phyloP scores from a whole-genome alignment of 192 early-diverging fungal genomes.

The Coemansia sp. region DNA sequence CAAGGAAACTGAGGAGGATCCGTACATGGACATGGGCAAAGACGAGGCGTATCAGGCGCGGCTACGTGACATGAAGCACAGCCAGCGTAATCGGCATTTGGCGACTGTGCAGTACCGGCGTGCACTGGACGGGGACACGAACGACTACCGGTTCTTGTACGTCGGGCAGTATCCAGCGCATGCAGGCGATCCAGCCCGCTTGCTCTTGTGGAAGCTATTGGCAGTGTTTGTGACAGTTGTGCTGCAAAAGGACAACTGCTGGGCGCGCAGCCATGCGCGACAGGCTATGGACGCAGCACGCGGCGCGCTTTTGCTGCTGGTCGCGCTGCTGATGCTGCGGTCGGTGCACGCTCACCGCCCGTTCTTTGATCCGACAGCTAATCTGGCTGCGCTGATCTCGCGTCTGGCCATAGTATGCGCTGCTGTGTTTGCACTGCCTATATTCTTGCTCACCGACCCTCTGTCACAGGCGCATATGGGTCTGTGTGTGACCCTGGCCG shows the following conservation, averaged over 20 bases:
- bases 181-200: constrained; percentile 57
- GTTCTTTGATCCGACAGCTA: constrained; percentile 60
- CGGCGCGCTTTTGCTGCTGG: constrained; percentile 50
- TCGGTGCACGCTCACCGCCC: constrained; percentile 60
- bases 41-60: constrained; percentile 53
- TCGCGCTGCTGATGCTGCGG: constrained; percentile 55
- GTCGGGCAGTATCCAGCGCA: constrained; percentile 53
- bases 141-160: constrained; percentile 64
- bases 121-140: constrained; percentile 57
- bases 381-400: constrained; percentile 54
- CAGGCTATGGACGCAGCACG: constrained; percentile 55
- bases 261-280: constrained; percentile 50
- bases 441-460: constrained; percentile 56
- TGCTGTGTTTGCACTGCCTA: constrained; percentile 54
- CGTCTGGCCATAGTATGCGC: constrained; percentile 48
- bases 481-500: constrained; percentile 46
- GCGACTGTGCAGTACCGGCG: constrained; percentile 57
- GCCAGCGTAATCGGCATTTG: constrained; percentile 53
- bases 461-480: constrained; percentile 51
- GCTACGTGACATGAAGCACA: constrained; percentile 46
- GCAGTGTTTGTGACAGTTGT: constrained; percentile 50
- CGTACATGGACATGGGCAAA: constrained; percentile 48
- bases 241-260: constrained; percentile 65
- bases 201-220: constrained; percentile 60
- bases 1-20: constrained; percentile 20